A percentile compares a stretch with the other conserved stretches of the same genome.
Conservation (phyloP, 2,329 filamentous ascomycete species). For the Annulohypoxylon truncatum region DNA sequence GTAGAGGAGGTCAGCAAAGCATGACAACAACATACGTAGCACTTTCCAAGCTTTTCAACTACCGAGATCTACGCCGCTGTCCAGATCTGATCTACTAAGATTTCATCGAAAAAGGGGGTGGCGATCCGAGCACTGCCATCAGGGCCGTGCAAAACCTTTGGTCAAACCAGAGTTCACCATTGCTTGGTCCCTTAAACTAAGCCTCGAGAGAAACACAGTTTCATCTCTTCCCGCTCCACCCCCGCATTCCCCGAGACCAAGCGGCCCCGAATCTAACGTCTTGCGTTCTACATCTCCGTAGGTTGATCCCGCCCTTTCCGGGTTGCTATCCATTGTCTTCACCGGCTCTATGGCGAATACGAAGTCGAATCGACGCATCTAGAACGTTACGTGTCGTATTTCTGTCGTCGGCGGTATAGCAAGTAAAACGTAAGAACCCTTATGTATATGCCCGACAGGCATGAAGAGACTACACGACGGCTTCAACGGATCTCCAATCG, state of each 20-base stretch:
- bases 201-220: neutral
- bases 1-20: neutral
- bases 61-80: constrained; percentile 1
- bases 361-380: neutral
- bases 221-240: constrained; percentile 15
- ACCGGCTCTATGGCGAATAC: neutral
- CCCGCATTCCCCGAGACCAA: constrained; percentile 12
- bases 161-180: neutral
- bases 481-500: neutral
- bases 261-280: constrained; percentile 27
- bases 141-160: constrained; percentile 1
- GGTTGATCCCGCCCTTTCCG: constrained; percentile 20
- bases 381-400: neutral
- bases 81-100: constrained; percentile 13
- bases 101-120: constrained; percentile 10
- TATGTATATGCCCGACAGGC: neutral
- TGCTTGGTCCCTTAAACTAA: neutral
- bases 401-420: neutral
- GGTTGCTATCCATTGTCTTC: neutral
- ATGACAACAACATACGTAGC: neutral
- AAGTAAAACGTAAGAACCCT: neutral
- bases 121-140: neutral
- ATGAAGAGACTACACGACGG: neutral
- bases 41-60: constrained; percentile 4
- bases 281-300: constrained; percentile 11